Evolutionary conservation across 106 monocot species (phyloP), one percentile per base, ranked within the genome.

Genomic region (Dioscorea alata): DNA sequence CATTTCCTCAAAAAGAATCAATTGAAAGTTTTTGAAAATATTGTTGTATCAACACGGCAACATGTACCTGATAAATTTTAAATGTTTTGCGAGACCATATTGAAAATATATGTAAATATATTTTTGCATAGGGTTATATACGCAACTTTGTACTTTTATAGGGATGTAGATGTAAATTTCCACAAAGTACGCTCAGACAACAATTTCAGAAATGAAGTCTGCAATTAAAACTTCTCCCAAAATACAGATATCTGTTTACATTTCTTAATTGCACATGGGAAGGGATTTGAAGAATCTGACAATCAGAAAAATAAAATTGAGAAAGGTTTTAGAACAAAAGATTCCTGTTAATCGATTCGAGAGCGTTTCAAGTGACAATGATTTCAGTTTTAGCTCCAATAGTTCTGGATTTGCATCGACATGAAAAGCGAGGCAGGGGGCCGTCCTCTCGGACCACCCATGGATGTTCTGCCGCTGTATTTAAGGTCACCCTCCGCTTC

Each of bases 391-490:
- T 16, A 16, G 9, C 50, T 51, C 19, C 71, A 5, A 8, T 50
- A 10, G 25, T 32, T 63, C 2, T 17, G 13, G 18, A 20, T 54
- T 53, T 72, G 61, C 72, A 72, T 52, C 61, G 50, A 52, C 72
- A 72, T 33, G 32, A 52, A 4, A 12, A 52, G 18, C 5, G 18
- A 63, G 51, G 72, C 50, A 72, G 21, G 4, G 72, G 63, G 4
- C 72, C 72, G 31, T 63, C 61, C 16, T 33, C 63, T 52, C 72
- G 63, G 0, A 63, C 51, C 22, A 72, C 63, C 72, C 72, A 72
- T 62, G 63, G 63, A 63, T 72, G 72, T 10, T 51, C 62, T 33
- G 72, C 72, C 19, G 15, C 71, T 13, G 34, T 7, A 13, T 69
- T 59, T 57, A 69, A 21, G 14, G 58, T 58, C 57, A 69, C 42